These are phyloP conservation scores for Begonia fuchsioides DNA, from an alignment of 306 rosid genomes.

Conservation along the genomic window DNA sequence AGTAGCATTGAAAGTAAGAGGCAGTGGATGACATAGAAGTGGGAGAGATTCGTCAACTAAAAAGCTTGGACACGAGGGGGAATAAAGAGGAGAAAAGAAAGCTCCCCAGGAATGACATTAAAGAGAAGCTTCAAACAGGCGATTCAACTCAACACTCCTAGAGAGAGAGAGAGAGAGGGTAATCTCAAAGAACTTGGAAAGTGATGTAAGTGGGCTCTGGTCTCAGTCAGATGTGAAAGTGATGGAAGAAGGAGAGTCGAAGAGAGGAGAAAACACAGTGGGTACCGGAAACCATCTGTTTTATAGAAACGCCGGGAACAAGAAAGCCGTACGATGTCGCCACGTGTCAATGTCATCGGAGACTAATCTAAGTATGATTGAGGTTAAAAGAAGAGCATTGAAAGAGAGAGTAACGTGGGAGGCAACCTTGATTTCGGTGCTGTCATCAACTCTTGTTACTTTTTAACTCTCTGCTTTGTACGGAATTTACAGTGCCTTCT, in stretches of 20 bases:
- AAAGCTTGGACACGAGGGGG: slow-evolving; percentile 20
- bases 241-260: not conserved
- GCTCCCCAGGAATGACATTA: slow-evolving; percentile 25
- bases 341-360: slow-evolving; percentile 1
- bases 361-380: not conserved
- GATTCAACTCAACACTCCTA: slow-evolving; percentile 15
- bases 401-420: slow-evolving; percentile 15
- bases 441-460: no score
- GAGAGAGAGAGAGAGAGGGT: slow-evolving; percentile 12
- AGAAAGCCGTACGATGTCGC: slow-evolving; percentile 7
- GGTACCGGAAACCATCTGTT: slow-evolving; percentile 18
- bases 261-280: slow-evolving; percentile 9
- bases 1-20: slow-evolving; percentile 21
- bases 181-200: slow-evolving; percentile 15
- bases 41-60: slow-evolving; percentile 18
- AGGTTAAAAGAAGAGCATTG: no score
- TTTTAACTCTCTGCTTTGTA: not conserved
- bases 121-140: slow-evolving; percentile 36
- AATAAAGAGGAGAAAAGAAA: slow-evolving; percentile 12
- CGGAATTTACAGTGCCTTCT: no score
- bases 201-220: not conserved
- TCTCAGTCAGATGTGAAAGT: slow-evolving; percentile 17
- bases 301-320: slow-evolving; percentile 47
- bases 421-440: slow-evolving; percentile 21
- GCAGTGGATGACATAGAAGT: slow-evolving; percentile 6